Percentiles rank a stretch among this genome's conserved stretches.
Conservation (phyloP, 2,329 filamentous ascomycete species). For the Aspergillus ochraceoroseus region DNA sequence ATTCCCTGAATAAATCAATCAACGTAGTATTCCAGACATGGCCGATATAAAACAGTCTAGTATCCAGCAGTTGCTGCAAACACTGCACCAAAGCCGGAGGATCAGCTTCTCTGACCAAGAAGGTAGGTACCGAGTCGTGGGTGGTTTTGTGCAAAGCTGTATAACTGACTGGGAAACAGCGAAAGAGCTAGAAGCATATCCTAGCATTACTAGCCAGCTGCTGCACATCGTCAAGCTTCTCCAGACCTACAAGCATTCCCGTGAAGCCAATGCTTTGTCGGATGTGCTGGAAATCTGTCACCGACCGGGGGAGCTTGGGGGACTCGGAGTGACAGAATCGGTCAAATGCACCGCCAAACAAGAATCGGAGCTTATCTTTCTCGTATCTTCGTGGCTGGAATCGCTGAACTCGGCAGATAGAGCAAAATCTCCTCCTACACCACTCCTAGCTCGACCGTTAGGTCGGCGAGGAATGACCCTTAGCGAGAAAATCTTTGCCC, state of each 20-base stretch:
- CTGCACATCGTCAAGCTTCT: neutral
- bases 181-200: neutral
- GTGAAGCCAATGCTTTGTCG: conserved; percentile 14
- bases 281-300: conserved; percentile 22
- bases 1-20: no score
- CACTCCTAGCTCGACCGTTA: conserved; percentile 14
- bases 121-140: no score
- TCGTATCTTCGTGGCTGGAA: conserved; percentile 28
- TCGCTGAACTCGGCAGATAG: conserved; percentile 28
- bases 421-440: conserved; percentile 7
- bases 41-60: no score
- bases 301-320: conserved; percentile 20
- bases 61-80: no score
- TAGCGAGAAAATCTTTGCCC: conserved; percentile 28
- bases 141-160: no score
- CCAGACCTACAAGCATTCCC: neutral
- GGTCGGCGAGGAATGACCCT: conserved; percentile 38
- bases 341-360: conserved; percentile 8
- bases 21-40: no score
- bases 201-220: neutral
- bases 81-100: no score
- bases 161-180: neutral
- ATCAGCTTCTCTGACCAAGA: no score
- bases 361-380: conserved; percentile 24
- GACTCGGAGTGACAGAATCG: conserved; percentile 11